Evolutionary conservation across 768 basidiomycete species (phyloP), one percentile per base, ranked within the genome.

Genomic region (Pulveroboletus sp.): DNA sequence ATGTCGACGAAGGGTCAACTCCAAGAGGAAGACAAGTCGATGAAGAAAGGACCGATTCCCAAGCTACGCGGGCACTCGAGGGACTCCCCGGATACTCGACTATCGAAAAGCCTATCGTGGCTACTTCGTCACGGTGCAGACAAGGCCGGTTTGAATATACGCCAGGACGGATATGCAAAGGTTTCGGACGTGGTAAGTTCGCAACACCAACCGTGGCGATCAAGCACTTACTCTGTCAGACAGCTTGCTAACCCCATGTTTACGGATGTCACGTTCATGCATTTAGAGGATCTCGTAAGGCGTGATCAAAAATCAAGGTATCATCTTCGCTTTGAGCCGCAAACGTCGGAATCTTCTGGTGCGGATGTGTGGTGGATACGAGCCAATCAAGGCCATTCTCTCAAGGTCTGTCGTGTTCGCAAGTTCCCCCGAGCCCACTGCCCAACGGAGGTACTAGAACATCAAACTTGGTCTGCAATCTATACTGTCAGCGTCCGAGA

Each of bases 91-190:
- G 82, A 86, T 43, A 79, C 87, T 6, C 77, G 82, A 10, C 58
- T 89, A 13, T 92, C 89, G 13, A 97, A 96, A 68, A 89, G 89
- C 0, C 70, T 98, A 8, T 86, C 93, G 0, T 97, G 87, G 79
- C 72, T 98, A 24, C 79, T 98, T n/a, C 80, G 94, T 4, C 95
- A 98, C 65, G 91, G 87, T 0, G 92, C 93, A 17, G 74, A 80
- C 55, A 80, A 79, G 33, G 84, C 94, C 53, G 81, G 84, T 1
- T 63, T 97, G 5, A 60, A 71, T 5, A 86, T 97, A 72, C 80
- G 94, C 8, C 61, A 75, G 28, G 95, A 97, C 61, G 95, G 95
- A 14, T 97, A 84, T 62, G 82, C 93, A 4, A 78, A 78, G 56
- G 88, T 97, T 6, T 70, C 73, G 3, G 91, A 94, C 55, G 73